A percentile compares a stretch with the other conserved stretches of the same genome.
These are phyloP conservation scores for Neonectria faginata DNA, from an alignment of 2,329 filamentous ascomycete genomes.

Conservation along the genomic window DNA sequence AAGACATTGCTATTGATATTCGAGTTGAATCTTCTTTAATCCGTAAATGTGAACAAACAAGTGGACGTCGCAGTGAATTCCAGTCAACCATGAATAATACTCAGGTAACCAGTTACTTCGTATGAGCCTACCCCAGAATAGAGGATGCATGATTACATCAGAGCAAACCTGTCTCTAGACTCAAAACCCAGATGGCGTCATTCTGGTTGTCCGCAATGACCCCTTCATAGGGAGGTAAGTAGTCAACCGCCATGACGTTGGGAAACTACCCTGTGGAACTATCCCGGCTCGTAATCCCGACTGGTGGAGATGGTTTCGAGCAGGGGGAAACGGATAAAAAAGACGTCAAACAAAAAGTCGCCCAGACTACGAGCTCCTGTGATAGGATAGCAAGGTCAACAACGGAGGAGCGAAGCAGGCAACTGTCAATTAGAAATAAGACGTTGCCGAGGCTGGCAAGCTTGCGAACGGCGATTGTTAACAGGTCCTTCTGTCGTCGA, in stretches of 20 bases:
- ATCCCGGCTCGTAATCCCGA: slow-evolving; percentile 1
- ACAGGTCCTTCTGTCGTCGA: slow-evolving; percentile 7
- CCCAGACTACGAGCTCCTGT: neutral
- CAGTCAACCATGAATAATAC: neutral
- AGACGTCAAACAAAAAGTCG: slow-evolving; percentile 3
- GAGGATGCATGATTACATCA: neutral
- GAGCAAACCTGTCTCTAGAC: neutral
- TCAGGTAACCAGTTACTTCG: no score
- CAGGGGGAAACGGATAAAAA: neutral
- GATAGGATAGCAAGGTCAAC: slow-evolving; percentile 2
- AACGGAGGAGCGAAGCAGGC: neutral
- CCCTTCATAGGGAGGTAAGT: neutral
- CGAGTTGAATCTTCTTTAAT: neutral
- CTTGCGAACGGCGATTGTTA: slow-evolving; percentile 7
- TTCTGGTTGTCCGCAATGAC: neutral
- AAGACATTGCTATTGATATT: neutral
- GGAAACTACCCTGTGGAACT: slow-evolving; percentile 12
- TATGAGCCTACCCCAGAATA: no score
- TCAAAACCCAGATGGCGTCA: slow-evolving; percentile 12
- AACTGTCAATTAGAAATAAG: slow-evolving; percentile 1
- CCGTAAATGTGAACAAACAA: neutral
- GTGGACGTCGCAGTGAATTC: neutral
- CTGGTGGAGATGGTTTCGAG: neutral
- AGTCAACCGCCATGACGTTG: neutral
- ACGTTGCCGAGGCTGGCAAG: neutral